Base-by-base conservation (phyloP, 257 asterid species). In the Striga asiatica region DNA sequence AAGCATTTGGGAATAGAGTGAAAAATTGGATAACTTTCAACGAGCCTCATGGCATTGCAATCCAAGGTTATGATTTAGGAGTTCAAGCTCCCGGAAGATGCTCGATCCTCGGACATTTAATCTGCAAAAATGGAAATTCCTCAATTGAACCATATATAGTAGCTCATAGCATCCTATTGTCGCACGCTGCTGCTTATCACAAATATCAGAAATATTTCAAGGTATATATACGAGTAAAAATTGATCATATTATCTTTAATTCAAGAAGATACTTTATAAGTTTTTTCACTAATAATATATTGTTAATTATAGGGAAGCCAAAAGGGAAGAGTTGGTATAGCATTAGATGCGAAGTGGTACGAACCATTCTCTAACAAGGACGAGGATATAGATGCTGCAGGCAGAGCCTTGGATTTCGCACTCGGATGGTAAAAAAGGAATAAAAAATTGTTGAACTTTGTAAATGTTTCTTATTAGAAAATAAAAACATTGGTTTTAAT, bases 71-170 rank as follows among this genome's bases (percentile, higher is more conserved):
- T 45, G 88, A 82, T 55, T 62, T 66, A 1, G 95, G 97, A 5
- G 53, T 88, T 68, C 95, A 88, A 76, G 97, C 97, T 20, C 97
- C 95, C 0, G 97, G 97, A 10, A 75, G 97, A 71, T 88, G 97
- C 63, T 88, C 95, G 1, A 65, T 88, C 57, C 66, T 80, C 10
- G 87, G 88, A 48, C 91, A 82, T 70, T 35, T 72, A 8, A 47
- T 82, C 42, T 88, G 97, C 70, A 77, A 69, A 63, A 58, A 20
- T n/a, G 97, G 95, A 57, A 73, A 84, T 25, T 88, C 97, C 2
- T 77, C 89, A 0, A 72, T 66, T 8, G 97, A 88, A 54, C 95
- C 95, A 31, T 88, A 88, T 39, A 20, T 72, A 0, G 94, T 80
- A 14, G 95, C 86, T 28, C 94, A 88, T 51, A 80, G 84, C 60